These are phyloP conservation scores for Lactarius pseudohatsudake DNA, from an alignment of 768 basidiomycete species.

Conservation along the genomic window DNA sequence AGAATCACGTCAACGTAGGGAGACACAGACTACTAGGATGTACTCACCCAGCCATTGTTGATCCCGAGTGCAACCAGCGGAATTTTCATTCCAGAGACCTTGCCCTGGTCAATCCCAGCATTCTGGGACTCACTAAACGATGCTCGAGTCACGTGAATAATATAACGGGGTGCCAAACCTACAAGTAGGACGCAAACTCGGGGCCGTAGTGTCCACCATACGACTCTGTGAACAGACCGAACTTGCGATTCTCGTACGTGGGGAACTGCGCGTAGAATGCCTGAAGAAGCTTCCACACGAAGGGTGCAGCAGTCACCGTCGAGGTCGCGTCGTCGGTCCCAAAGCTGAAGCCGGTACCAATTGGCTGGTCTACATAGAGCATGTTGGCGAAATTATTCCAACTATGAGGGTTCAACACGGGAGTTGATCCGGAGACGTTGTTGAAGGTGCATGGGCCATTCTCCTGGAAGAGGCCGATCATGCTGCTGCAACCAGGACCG, in stretches of 20 bases:
- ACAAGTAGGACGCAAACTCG: conserved; percentile 20
- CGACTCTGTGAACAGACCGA: conserved; percentile 58
- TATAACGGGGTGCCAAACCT: neutral
- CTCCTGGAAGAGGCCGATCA: conserved; percentile 16
- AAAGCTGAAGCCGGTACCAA: conserved; percentile 1
- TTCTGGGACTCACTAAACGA: conserved; percentile 47
- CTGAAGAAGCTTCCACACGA: conserved; percentile 1
- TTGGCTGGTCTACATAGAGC: conserved; percentile 27
- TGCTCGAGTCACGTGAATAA: neutral
- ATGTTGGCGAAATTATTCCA: conserved; percentile 25
- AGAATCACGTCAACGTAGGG: neutral
- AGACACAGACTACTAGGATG: conserved; percentile 50
- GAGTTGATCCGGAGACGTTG: conserved; percentile 6
- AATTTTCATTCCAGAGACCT: conserved; percentile 41
- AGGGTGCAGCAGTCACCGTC: neutral
- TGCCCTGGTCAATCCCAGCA: conserved; percentile 46
- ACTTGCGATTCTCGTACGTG: conserved; percentile 38
- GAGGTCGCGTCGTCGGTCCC: neutral
- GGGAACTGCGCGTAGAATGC: conserved; percentile 37
- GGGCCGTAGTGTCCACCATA: conserved; percentile 33
- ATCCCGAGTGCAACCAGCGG: conserved; percentile 38
- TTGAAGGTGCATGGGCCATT: conserved; percentile 22
- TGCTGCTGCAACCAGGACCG: neutral
- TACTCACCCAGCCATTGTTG: conserved; percentile 28
- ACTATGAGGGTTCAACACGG: conserved; percentile 12